phyloP scores from a whole-genome alignment of 1,284 basidiomycete species.

The Ceratobasidium sp. region DNA sequence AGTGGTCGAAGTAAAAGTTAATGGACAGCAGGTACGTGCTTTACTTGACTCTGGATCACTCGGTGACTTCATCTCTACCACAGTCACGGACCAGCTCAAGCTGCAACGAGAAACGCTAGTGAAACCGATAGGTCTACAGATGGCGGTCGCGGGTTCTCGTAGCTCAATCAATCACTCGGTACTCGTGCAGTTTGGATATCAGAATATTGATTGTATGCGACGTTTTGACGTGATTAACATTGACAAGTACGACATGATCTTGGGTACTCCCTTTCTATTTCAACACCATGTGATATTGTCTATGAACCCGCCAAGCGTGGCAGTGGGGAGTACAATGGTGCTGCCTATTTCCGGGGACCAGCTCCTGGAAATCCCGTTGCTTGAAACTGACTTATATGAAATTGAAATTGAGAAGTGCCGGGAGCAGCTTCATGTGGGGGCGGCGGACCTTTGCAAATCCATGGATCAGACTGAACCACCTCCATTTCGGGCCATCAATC shows the following conservation, averaged over 20 bases:
- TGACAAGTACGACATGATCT: constrained; percentile 51
- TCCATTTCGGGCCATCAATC: constrained; percentile 55
- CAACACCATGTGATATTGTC: constrained; percentile 50
- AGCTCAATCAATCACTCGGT: constrained; percentile 17
- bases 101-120: constrained; percentile 45
- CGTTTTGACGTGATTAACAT: constrained; percentile 44
- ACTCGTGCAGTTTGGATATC: constrained; percentile 1
- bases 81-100: constrained; percentile 53
- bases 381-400: constrained; percentile 45
- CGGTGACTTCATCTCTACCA: constrained; percentile 55
- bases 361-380: constrained; percentile 42
- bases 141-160: constrained; percentile 27
- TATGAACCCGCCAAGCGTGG: constrained; percentile 48
- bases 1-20: constrained; percentile 50
- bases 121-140: constrained; percentile 26
- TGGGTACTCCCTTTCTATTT: constrained; percentile 53
- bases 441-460: constrained; percentile 50
- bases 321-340: constrained; percentile 44
- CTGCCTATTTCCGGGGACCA: constrained; percentile 47
- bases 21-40: constrained; percentile 49
- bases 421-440: constrained; percentile 46
- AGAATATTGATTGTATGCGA: constrained; percentile 1
- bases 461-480: constrained; percentile 50
- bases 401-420: constrained; percentile 46
- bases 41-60: constrained; percentile 54